phyloP scores from a whole-genome alignment of 225 moss, liverwort and hornwort species.

The Marchantia paleacea region DNA sequence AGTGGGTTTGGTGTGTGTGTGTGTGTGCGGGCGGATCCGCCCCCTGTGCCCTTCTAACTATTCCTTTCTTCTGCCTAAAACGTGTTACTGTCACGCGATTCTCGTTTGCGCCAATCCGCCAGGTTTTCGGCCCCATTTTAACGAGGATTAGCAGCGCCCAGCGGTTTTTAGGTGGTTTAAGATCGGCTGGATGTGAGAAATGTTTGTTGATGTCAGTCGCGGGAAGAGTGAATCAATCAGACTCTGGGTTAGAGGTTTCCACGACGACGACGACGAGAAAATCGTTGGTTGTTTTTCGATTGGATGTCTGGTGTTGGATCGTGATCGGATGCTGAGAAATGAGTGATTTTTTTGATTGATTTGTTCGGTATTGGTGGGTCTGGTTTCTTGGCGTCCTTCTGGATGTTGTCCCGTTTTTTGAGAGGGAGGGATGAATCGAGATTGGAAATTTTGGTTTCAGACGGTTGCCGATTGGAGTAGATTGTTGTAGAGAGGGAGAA shows the following conservation, averaged over 20 bases:
- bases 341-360: not conserved
- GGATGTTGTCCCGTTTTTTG: not conserved
- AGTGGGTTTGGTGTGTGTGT: too few species aligned
- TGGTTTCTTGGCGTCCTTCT: not conserved
- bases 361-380: not conserved
- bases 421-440: not conserved
- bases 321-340: too few species aligned
- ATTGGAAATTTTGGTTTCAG: not conserved
- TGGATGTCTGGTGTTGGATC: too few species aligned
- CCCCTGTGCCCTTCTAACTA: not conserved
- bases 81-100: not conserved
- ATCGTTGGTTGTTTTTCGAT: too few species aligned
- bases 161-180: not conserved
- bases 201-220: not conserved
- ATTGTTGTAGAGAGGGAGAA: not conserved
- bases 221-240: not conserved
- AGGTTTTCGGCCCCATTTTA: not conserved
- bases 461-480: not conserved
- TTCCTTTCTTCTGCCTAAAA: not conserved
- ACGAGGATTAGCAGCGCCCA: not conserved
- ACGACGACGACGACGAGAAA: too few species aligned
- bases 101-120: not conserved
- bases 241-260: not conserved
- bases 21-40: not conserved
- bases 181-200: not conserved